Evolutionary conservation across 2,329 filamentous ascomycete genomes (phyloP).

Genomic region (Fusarium begoniae): DNA sequence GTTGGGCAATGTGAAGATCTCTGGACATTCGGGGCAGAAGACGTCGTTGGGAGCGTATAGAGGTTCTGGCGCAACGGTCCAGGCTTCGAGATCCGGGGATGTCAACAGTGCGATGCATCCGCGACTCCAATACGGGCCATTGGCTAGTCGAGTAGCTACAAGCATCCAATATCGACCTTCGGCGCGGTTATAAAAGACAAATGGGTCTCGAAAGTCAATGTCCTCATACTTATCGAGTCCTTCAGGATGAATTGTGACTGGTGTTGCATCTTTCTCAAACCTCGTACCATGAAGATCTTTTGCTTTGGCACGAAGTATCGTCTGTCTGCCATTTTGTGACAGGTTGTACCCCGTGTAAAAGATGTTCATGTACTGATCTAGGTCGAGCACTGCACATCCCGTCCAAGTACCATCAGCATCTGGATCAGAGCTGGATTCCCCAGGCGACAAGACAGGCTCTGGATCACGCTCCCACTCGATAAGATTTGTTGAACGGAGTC

Average conservation of each 20-base stretch:
- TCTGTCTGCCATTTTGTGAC: slow-evolving; percentile 44
- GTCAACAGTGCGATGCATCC: slow-evolving; percentile 51
- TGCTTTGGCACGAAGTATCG: slow-evolving; percentile 44
- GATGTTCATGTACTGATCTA: slow-evolving; percentile 47
- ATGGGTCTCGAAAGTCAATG: slow-evolving; percentile 50
- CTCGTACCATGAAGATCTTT: slow-evolving; percentile 40
- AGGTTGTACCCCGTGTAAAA: slow-evolving; percentile 51
- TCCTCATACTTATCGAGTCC: slow-evolving; percentile 43
- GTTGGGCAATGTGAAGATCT: slow-evolving; percentile 47
- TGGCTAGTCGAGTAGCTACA: slow-evolving; percentile 46
- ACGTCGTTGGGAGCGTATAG: slow-evolving; percentile 48
- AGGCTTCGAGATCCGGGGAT: slow-evolving; percentile 45
- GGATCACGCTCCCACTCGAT: slow-evolving; percentile 45
- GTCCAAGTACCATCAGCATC: slow-evolving; percentile 50
- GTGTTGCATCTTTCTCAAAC: slow-evolving; percentile 38
- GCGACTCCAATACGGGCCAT: slow-evolving; percentile 47
- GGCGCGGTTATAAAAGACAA: slow-evolving; percentile 45
- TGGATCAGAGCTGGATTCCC: slow-evolving; percentile 25
- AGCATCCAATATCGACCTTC: slow-evolving; percentile 50
- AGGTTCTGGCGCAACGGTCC: slow-evolving; percentile 45
- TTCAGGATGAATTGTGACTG: slow-evolving; percentile 36
- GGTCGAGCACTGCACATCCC: slow-evolving; percentile 46
- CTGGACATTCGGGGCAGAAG: slow-evolving; percentile 50
- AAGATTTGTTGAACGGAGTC: slow-evolving; percentile 43
- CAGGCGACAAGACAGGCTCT: slow-evolving; percentile 37